Evolutionary conservation across 2,329 filamentous ascomycete genomes (phyloP), one percentile per base, ranked within the genome.

Genomic region (Sclerotinia sclerotiorum): DNA sequence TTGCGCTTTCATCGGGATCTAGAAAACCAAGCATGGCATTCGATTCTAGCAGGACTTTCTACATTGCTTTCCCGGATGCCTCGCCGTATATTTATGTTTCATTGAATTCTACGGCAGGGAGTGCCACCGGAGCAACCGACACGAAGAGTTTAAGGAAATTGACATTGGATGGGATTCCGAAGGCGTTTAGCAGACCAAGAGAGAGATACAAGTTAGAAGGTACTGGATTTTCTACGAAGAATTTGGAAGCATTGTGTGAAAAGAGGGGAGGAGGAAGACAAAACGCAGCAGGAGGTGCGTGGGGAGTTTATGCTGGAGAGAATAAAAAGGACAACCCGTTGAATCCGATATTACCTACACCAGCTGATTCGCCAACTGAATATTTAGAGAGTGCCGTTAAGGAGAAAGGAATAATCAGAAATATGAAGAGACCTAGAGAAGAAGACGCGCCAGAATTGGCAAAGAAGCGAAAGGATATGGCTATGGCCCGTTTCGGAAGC

Each of bases 51-150:
- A 86, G 88, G 71, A 90, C 90, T 2, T 85, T 97, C 51, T 95
- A 92, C 75, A 82, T 96, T 70, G 90, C 91, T 1, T 94, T 96
- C 74, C 93, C 93, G 0, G 89, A 94, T 75, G 90, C 89, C 46
- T 90, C 91, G 15, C 91, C 92, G 0, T 88, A 89, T 71, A 82
- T 96, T 56, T 96, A 92, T 77, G 83, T 86, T 10, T 87, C 85
- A 1, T 78, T 87, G 74, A 83, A 94, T 70, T 89, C 90, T 2
- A 82, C 94, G 51, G 81, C 83, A 7, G 78, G 81, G 15, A 74
- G 79, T 0, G 29, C 57, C 27, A 80, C 81, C 15, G 69, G 70
- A 32, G 69, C 65, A 56, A 62, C 71, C 5, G 89, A 91, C 69
- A 82, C 84, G 5, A 86, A 85, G 62, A 90, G 87, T 73, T 80